Percentiles rank a stretch among this genome's conserved stretches.
Conservation (phyloP, 2,329 filamentous ascomycete species). For the Cladorrhinum sp. region DNA sequence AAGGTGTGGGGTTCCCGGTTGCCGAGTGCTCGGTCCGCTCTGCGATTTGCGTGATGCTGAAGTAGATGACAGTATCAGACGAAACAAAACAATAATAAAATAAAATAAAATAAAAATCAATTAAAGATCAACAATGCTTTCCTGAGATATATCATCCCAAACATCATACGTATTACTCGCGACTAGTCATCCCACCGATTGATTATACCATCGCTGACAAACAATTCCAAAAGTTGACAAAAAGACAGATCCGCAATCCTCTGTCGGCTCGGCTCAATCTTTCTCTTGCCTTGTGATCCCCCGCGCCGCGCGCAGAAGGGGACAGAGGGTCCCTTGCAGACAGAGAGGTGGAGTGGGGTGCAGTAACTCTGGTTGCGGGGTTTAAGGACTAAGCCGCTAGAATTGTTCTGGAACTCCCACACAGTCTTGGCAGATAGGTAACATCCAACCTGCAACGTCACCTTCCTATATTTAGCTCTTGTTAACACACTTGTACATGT, state of each 20-base stretch:
- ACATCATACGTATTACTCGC: neutral
- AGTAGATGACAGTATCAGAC: neutral
- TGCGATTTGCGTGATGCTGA: neutral
- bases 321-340: neutral
- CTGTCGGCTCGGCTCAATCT: neutral
- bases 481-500: too few relatives aligned
- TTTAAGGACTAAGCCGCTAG: conserved; percentile 14
- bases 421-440: neutral
- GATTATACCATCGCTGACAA: conserved; percentile 24
- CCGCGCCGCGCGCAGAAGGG: neutral
- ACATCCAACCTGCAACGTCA: too few relatives aligned
- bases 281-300: neutral
- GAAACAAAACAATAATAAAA: neutral
- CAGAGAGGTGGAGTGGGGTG: neutral
- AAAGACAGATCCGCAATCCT: neutral
- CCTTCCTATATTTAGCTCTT: too few relatives aligned
- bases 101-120: neutral
- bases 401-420: conserved; percentile 23
- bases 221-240: conserved; percentile 1
- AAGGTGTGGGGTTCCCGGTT: conserved; percentile 10
- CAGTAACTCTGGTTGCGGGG: conserved; percentile 7
- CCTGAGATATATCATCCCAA: neutral
- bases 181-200: neutral
- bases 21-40: conserved; percentile 18
- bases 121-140: neutral